Conservation (phyloP, 179 eudicot genomes). For the Amaranthus tricolor region DNA sequence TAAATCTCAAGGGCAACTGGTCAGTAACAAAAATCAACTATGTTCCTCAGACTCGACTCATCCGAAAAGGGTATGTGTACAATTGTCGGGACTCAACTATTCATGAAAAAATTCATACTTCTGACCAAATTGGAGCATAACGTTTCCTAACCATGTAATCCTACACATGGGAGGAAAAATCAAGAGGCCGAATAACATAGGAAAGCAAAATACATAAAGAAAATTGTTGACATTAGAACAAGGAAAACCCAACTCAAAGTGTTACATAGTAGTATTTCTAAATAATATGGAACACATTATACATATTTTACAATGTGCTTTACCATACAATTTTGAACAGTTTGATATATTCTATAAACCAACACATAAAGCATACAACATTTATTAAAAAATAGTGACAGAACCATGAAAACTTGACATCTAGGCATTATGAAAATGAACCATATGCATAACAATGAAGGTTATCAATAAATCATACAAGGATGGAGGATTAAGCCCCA, state of each 20-base stretch:
- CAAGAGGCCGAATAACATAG: neutral
- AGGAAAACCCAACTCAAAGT: no score
- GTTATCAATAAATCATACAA: neutral
- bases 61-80: no score
- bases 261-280: neutral
- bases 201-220: neutral
- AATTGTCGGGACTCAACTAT: no score
- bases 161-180: no score
- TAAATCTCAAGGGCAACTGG: neutral
- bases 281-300: neutral
- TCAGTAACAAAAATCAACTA: neutral
- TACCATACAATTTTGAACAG: slow-evolving; percentile 4
- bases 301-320: neutral
- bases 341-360: neutral
- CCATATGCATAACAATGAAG: neutral
- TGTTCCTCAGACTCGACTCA: no score
- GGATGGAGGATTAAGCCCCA: neutral
- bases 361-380: neutral
- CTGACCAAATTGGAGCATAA: no score
- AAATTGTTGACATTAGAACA: no score
- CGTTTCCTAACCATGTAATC: no score
- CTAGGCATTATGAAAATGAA: neutral
- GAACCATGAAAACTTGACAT: neutral
- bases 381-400: neutral
- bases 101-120: no score